Conservation (phyloP, 2,329 filamentous ascomycete species). For the Fusarium sp. region DNA sequence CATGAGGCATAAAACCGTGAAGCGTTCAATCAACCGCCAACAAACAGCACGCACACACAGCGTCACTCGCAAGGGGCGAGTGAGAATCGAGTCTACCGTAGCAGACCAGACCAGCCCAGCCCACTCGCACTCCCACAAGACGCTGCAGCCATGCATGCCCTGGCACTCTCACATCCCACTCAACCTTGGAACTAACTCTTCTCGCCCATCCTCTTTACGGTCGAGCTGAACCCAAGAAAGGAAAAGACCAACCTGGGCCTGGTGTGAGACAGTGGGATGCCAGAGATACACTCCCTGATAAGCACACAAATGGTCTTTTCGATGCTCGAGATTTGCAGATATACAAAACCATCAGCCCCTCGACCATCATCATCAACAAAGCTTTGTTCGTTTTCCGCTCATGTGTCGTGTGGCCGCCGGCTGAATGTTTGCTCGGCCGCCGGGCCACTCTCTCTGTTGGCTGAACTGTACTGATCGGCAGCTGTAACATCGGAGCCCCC, state of each 20-base stretch:
- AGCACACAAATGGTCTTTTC: constrained; percentile 5
- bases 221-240: constrained; percentile 12
- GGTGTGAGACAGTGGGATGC: constrained; percentile 17
- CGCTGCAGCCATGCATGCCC: constrained; percentile 32
- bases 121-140: constrained; percentile 26
- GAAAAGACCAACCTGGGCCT: background rate
- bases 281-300: constrained; percentile 19
- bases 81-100: background rate
- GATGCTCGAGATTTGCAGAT: background rate
- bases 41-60: background rate
- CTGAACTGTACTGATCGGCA: constrained; percentile 25
- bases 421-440: constrained; percentile 6
- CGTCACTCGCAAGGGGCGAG: background rate
- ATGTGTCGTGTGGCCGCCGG: constrained; percentile 14
- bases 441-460: constrained; percentile 18
- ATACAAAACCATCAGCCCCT: background rate
- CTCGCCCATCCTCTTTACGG: constrained; percentile 21
- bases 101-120: constrained; percentile 7
- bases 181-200: constrained; percentile 29
- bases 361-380: background rate
- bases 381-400: background rate
- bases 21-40: background rate
- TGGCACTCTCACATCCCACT: constrained; percentile 32
- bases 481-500: constrained; percentile 36
- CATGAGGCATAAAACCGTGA: constrained; percentile 27